Evolutionary conservation across 495 filamentous ascomycete species (phyloP), one percentile per base, ranked within the genome.

Genomic region (Penicillium soppii): DNA sequence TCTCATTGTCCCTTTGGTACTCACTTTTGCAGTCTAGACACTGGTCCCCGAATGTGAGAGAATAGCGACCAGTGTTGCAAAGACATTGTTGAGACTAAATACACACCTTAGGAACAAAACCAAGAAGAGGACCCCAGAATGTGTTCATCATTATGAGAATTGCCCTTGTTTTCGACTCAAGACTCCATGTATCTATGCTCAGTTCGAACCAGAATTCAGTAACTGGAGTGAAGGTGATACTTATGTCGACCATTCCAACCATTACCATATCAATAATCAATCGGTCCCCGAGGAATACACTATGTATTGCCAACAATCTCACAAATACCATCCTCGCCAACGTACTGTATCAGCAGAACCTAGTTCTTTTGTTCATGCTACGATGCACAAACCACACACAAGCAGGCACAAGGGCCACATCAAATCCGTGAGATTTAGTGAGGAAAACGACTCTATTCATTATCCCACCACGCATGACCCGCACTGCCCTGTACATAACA

Each of bases 341-440:
- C 32, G 27, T 22, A 5, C 4, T 27, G 3, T 15, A 17, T 9
- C 32, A 12, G 21, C 21, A 37, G 15, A 2, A 12, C 15, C 2
- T 17, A 15, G 44, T 13, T 17, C 22, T 19, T 20, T 3, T 20
- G 22, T 15, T 35, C 21, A 22, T 37, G 19, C 22, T 27, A 47
- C 44, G 1, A n/a, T 37, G 21, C 22, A 13, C 10, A 27, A 4
- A 5, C 26, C 21, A 19, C 32, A 26, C 2, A 36, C 15, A 6
- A 15, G 26, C 2, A 20, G 15, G 1, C 17, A 15, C 19, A 15
- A 30, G 5, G 26, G 4, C 9, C 25, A 27, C 9, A 37, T 17
- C 3, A 47, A 47, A 19, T n/a, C 21, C 22, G 44, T 47, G 8
- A 37, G 44, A 8, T 47, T 47, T 15, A n/a, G n/a, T n/a, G 22